phyloP scores from a whole-genome alignment of 1,284 basidiomycete species.

The Thelephora terrestris region DNA sequence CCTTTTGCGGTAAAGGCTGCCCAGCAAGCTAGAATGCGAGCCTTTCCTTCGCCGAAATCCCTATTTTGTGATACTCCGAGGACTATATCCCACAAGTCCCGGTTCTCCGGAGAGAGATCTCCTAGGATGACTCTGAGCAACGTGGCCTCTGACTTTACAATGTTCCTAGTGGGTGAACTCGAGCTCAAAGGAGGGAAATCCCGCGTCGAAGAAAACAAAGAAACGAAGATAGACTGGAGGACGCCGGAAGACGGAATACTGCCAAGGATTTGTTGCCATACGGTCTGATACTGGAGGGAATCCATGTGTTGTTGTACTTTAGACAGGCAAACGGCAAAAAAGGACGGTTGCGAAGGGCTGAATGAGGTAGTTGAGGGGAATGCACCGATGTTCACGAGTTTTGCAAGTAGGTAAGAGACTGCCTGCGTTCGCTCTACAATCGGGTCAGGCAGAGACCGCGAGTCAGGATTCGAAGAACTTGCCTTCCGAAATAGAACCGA shows the following conservation, averaged over 20 bases:
- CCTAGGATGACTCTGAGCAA: constrained; percentile 45
- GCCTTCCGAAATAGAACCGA: constrained; percentile 19
- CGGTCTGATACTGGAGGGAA: constrained; percentile 27
- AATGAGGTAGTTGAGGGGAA: constrained; percentile 42
- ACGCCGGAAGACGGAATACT: constrained; percentile 41
- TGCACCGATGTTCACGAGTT: constrained; percentile 52
- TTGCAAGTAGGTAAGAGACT: constrained; percentile 48
- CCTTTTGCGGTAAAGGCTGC: constrained; percentile 29
- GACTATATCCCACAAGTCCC: constrained; percentile 43
- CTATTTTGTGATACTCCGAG: constrained; percentile 40
- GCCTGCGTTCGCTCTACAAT: constrained; percentile 22
- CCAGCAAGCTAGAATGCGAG: constrained; percentile 62
- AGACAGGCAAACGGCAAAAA: constrained; percentile 42
- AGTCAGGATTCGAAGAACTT: constrained; percentile 12
- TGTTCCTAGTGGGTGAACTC: constrained; percentile 26
- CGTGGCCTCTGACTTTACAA: constrained; percentile 40
- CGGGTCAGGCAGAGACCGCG: neutral
- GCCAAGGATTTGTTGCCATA: constrained; percentile 42
- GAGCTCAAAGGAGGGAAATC: constrained; percentile 23
- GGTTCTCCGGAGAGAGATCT: constrained; percentile 26
- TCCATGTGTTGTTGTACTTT: constrained; percentile 35
- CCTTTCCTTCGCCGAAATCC: constrained; percentile 47
- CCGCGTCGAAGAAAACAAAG: constrained; percentile 42
- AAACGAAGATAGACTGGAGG: constrained; percentile 46
- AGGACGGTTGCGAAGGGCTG: constrained; percentile 51